These are phyloP conservation scores for Adiantum capillusveneris DNA, from an alignment of 75 land plant species.

Conservation along the genomic window DNA sequence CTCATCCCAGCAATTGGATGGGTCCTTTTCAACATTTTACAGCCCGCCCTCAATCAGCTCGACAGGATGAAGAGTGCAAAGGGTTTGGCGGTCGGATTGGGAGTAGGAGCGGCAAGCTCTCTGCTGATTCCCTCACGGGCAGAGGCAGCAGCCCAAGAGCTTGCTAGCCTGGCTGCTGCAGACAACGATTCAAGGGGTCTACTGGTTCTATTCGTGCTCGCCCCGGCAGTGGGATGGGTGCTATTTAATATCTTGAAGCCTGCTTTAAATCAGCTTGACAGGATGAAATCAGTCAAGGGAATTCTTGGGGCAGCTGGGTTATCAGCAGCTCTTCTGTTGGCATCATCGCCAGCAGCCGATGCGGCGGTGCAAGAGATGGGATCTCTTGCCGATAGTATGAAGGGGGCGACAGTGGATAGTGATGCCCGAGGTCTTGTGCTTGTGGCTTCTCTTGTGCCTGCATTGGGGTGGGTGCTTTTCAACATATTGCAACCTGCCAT, in stretches of 20 bases:
- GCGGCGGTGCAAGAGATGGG: constrained; percentile 26
- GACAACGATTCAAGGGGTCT: constrained; percentile 74
- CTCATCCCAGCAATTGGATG: constrained; percentile 70
- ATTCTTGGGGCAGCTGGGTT: constrained; percentile 19
- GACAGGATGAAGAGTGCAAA: constrained; percentile 57
- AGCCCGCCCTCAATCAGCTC: constrained; percentile 79
- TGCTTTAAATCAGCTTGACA: constrained; percentile 72
- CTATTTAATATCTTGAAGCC: constrained; percentile 82
- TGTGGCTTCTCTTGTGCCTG: constrained; percentile 54
- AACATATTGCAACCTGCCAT: constrained; percentile 86
- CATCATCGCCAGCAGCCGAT: background rate
- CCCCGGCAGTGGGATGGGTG: constrained; percentile 78
- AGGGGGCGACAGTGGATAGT: constrained; percentile 58
- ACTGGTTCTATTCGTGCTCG: constrained; percentile 47
- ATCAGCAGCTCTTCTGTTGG: constrained; percentile 1
- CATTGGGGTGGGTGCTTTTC: constrained; percentile 78
- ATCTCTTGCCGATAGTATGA: constrained; percentile 40
- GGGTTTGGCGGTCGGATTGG: constrained; percentile 35
- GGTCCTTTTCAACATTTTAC: constrained; percentile 87
- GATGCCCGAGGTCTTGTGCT: constrained; percentile 49
- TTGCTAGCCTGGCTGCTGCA: constrained; percentile 46
- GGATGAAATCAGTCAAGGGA: constrained; percentile 50
- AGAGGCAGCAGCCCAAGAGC: constrained; percentile 24
- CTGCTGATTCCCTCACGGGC: constrained; percentile 31
- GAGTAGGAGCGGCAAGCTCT: constrained; percentile 13